Base-by-base conservation (phyloP, 345 rosid genomes). In the Capsella bursapastoris region DNA sequence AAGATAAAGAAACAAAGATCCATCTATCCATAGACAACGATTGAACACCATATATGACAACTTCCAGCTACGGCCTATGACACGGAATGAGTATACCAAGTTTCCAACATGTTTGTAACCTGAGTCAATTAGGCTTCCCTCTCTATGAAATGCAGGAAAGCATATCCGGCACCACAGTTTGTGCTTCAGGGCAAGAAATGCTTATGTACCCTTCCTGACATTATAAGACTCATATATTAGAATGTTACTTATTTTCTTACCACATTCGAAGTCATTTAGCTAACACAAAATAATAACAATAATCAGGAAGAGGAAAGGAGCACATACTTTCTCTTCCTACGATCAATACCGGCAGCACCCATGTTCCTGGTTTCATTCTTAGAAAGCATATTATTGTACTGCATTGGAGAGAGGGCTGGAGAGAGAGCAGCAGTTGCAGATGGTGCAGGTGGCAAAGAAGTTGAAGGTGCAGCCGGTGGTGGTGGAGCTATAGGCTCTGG, bases 281-380 rank as follows among this genome's bases (percentile, higher is more conserved):
- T 27, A 58, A n/a, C 25, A 8, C 51, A 47, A 0, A 1, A 47
- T 15, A 15, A 15, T 47, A 2, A 47, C 18, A 15, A 47, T 15
- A 12, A 38, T 51, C n/a, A 70, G 43, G 61, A 58, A 72, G 50
- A 60, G 60, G 72, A 64, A 60, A 58, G 58, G 45, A 55, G 61
- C 22, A 80, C 86, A 22, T 84, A 86, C 97, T 90, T 92, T 78
- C 98, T 87, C 84, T 90, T 90, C 80, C 95, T 85, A 57, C 96
- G 85, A 68, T 92, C 99, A 51, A 83, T 78, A 62, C 87, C 93
- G 76, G 80, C 61, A 41, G 79, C 7, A 53, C 22, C 41, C 79
- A 75, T 66, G 70, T 61, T 89, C 79, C 98, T 87, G 71, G 81
- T 62, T 32, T 96, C 99, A 74, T 81, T 90, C 75, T 88, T 96